phyloP scores from a whole-genome alignment of 2,329 filamentous ascomycete species.

The Arthrobotrys entomopaga region DNA sequence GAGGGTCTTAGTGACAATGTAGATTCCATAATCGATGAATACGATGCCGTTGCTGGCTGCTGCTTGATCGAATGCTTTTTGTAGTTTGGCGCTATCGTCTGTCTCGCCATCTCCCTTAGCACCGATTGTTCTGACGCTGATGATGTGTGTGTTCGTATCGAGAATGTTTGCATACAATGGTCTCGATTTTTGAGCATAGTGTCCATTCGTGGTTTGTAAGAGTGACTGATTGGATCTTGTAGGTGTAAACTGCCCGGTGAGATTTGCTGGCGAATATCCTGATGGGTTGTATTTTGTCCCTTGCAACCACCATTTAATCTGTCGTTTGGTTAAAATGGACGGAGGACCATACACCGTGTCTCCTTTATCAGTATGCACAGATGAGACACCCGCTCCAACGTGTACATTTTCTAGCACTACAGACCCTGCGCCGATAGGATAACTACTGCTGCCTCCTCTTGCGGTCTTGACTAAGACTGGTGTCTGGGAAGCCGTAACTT shows the following conservation, averaged over 20 bases:
- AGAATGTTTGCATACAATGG: neutral
- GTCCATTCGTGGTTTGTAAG: neutral
- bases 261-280: neutral
- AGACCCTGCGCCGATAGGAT: slow-evolving; percentile 28
- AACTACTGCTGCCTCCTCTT: slow-evolving; percentile 23
- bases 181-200: slow-evolving; percentile 10
- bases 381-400: neutral
- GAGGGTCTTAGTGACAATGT: slow-evolving; percentile 66
- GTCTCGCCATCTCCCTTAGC: slow-evolving; percentile 87
- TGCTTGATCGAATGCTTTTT: slow-evolving; percentile 73
- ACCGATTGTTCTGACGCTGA: slow-evolving; percentile 83
- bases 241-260: neutral
- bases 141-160: slow-evolving; percentile 54
- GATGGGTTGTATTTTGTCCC: neutral
- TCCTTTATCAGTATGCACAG: slow-evolving; percentile 13
- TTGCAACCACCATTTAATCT: neutral
- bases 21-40: slow-evolving; percentile 64
- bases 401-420: slow-evolving; percentile 13
- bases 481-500: slow-evolving; percentile 1
- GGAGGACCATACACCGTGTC: neutral
- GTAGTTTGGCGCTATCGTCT: slow-evolving; percentile 89
- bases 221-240: slow-evolving; percentile 7
- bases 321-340: neutral
- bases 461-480: slow-evolving; percentile 18
- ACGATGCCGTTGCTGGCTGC: slow-evolving; percentile 69